Evolutionary conservation across 768 basidiomycete genomes (phyloP).

Genomic region (Kwoniella bestiolae): DNA sequence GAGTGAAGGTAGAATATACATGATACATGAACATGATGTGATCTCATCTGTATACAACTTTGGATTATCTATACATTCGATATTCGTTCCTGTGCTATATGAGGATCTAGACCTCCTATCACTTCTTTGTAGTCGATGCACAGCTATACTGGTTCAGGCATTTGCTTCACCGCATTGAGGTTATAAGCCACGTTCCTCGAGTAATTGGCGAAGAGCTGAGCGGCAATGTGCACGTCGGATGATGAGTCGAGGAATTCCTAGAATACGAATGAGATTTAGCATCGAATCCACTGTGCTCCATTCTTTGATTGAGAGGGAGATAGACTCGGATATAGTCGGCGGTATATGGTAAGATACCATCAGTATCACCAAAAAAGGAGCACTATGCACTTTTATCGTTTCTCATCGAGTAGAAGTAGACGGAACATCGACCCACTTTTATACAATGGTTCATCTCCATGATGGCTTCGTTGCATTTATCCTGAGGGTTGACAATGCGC

Average conservation of each 20-base stretch:
- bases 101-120: too few relatives aligned
- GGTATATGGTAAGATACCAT: background rate
- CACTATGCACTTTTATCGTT: background rate
- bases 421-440: constrained; percentile 63
- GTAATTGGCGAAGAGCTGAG: constrained; percentile 84
- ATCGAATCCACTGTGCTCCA: too few relatives aligned
- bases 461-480: constrained; percentile 90
- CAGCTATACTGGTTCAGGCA: constrained; percentile 50
- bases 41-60: background rate
- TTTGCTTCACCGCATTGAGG: constrained; percentile 65
- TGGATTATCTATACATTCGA: too few relatives aligned
- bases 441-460: constrained; percentile 85
- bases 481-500: constrained; percentile 60
- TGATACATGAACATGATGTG: background rate
- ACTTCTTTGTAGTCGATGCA: too few relatives aligned
- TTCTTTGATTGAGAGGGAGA: background rate
- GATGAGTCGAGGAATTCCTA: constrained; percentile 83
- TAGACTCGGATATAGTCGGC: background rate
- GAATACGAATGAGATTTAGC: background rate
- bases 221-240: constrained; percentile 74
- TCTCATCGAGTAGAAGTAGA: background rate
- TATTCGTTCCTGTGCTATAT: too few relatives aligned
- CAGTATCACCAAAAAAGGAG: background rate
- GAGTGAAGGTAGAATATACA: background rate
- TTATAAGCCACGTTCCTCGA: constrained; percentile 92